Conservation (phyloP, 2,329 filamentous ascomycete genomes). For the Scytalidium lignicola region DNA sequence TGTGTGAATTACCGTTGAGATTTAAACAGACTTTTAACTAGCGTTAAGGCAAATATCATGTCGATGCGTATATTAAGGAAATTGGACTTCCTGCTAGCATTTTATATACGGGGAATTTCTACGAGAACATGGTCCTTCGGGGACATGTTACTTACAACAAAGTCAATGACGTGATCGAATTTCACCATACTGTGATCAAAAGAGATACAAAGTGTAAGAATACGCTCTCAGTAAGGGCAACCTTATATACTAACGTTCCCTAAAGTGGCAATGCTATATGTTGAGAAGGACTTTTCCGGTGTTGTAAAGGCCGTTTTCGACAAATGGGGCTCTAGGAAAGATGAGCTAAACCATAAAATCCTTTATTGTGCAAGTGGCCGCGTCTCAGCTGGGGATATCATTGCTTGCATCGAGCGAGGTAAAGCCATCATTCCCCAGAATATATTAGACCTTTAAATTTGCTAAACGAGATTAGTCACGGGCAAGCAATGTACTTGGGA, state of each 20-base stretch:
- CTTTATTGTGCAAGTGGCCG: conserved; percentile 1
- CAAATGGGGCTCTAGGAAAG: conserved; percentile 16
- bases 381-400: conserved; percentile 3
- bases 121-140: conserved; percentile 7
- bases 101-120: conserved; percentile 16
- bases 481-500: conserved; percentile 14
- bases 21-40: no score
- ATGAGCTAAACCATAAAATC: conserved; percentile 7
- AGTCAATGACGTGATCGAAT: conserved; percentile 3
- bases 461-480: conserved; percentile 9
- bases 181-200: conserved; percentile 2
- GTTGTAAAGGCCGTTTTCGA: conserved; percentile 16
- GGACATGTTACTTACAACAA: conserved; percentile 5
- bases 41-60: conserved; percentile 16
- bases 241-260: neutral
- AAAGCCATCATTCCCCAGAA: neutral
- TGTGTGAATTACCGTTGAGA: no score
- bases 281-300: conserved; percentile 10
- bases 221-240: neutral
- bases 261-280: conserved; percentile 6
- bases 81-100: conserved; percentile 14
- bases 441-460: neutral
- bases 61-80: conserved; percentile 15
- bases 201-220: conserved; percentile 4
- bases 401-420: conserved; percentile 3